Conservation (phyloP, 495 filamentous ascomycete genomes). For the Penicillium ochrochloron region DNA sequence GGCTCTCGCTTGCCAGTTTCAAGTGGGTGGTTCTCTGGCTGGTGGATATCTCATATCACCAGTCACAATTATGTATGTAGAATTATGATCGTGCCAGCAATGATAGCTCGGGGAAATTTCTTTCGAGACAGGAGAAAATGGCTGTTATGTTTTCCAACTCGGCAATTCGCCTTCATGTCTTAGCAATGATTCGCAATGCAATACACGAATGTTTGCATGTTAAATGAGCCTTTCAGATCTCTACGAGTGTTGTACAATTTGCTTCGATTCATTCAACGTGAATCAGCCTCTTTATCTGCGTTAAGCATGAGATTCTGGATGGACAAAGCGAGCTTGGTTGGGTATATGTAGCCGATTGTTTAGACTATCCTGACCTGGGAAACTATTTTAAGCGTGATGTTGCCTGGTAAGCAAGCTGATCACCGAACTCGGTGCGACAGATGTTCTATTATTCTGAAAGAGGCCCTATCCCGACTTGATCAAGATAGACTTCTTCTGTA, state of each 20-base stretch:
- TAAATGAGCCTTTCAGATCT: no score
- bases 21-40: background rate
- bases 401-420: no score
- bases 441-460: background rate
- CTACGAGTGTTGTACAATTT: background rate
- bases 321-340: no score
- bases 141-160: background rate
- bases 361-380: no score
- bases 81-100: background rate
- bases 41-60: background rate
- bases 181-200: slow-evolving; percentile 8
- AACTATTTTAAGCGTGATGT: no score
- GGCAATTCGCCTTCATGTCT: slow-evolving; percentile 9
- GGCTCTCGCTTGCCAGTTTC: background rate
- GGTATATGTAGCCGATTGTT: no score
- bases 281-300: background rate
- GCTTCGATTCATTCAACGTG: background rate
- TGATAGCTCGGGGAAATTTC: background rate
- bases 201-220: slow-evolving; percentile 3
- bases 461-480: slow-evolving; percentile 25
- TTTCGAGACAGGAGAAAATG: background rate
- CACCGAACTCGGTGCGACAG: no score
- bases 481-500: slow-evolving; percentile 55
- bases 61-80: background rate
- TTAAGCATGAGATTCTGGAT: background rate